phyloP scores from a whole-genome alignment of 169 alveolate genomes.

The Cryptosporidium xiaoi region DNA sequence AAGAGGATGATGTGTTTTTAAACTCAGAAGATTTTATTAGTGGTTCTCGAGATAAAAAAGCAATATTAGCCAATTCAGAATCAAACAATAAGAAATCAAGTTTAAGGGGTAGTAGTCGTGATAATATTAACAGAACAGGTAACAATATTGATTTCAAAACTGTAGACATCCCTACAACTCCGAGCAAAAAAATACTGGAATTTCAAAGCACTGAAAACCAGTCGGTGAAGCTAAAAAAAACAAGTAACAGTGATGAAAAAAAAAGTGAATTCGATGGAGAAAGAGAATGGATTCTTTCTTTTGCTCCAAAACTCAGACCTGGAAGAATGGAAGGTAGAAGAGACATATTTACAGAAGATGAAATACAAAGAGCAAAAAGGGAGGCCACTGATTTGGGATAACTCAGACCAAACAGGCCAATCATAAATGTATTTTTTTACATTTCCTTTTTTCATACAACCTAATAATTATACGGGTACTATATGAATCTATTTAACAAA shows the following conservation, averaged over 20 bases:
- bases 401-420: too few relatives aligned
- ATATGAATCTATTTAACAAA: too few relatives aligned
- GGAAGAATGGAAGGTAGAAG: conserved; percentile 59
- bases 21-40: too few relatives aligned
- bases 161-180: not conserved
- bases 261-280: not conserved
- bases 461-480: too few relatives aligned
- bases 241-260: too few relatives aligned
- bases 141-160: not conserved
- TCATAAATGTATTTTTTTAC: too few relatives aligned
- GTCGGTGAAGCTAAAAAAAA: not conserved
- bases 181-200: not conserved
- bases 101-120: not conserved
- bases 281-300: conserved; percentile 64
- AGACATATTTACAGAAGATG: conserved; percentile 46
- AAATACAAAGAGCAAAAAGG: conserved; percentile 30
- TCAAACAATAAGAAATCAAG: not conserved
- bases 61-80: too few relatives aligned
- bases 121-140: not conserved
- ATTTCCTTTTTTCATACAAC: too few relatives aligned
- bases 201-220: not conserved
- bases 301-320: conserved; percentile 69
- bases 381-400: conserved; percentile 14
- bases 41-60: too few relatives aligned
- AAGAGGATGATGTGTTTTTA: not conserved